phyloP scores from a whole-genome alignment of 2,329 filamentous ascomycete species.

The Herpotrichia juniperi region DNA sequence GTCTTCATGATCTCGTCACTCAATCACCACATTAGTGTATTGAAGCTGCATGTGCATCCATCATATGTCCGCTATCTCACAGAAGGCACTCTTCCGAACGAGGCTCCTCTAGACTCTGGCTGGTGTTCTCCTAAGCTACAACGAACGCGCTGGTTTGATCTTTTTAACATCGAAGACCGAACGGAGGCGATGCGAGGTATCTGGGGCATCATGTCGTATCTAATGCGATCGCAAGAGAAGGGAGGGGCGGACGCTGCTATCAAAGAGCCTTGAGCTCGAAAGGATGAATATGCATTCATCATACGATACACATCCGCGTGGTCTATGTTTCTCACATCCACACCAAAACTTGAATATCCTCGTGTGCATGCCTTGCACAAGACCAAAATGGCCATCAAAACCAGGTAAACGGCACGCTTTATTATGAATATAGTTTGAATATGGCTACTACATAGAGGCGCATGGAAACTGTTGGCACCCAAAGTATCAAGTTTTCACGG shows the following conservation, averaged over 20 bases:
- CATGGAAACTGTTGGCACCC: neutral
- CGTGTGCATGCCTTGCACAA: neutral
- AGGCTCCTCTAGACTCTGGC: conserved; percentile 27
- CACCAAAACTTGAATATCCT: neutral
- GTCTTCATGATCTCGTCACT: conserved; percentile 67
- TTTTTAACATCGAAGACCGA: conserved; percentile 61
- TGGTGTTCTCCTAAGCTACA: conserved; percentile 62
- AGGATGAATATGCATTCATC: neutral
- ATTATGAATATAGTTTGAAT: neutral
- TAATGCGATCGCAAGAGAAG: conserved; percentile 44
- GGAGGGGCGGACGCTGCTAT: conserved; percentile 14
- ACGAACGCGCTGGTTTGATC: conserved; percentile 64
- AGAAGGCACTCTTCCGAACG: conserved; percentile 45
- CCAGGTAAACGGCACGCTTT: neutral
- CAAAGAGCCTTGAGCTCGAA: conserved; percentile 5
- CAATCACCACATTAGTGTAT: conserved; percentile 66
- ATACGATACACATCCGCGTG: neutral
- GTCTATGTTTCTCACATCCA: too few species aligned
- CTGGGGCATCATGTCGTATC: conserved; percentile 64
- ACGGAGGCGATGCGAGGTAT: conserved; percentile 61
- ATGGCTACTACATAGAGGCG: neutral
- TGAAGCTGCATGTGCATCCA: conserved; percentile 63
- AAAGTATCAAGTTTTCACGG: neutral
- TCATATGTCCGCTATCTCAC: conserved; percentile 62
- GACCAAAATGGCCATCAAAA: neutral